These are phyloP conservation scores for Stachybotrys elegans DNA, from an alignment of 2,329 filamentous ascomycete species.

Conservation along the genomic window DNA sequence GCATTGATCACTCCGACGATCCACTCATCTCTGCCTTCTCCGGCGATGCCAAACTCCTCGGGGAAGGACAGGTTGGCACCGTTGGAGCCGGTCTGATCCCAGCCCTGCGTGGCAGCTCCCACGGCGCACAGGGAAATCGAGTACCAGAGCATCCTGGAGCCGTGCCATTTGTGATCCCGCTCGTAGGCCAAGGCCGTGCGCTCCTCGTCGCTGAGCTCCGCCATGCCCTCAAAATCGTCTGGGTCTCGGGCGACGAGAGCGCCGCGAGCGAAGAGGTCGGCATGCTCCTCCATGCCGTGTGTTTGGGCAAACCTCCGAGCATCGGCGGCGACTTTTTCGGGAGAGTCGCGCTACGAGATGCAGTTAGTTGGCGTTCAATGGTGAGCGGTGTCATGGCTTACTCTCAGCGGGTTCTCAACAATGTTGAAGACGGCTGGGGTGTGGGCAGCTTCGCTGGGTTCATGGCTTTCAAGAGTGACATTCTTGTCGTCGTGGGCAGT, in stretches of 20 bases:
- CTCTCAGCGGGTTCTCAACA: slow-evolving; percentile 26
- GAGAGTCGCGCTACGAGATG: slow-evolving; percentile 16
- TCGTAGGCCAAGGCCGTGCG: slow-evolving; percentile 32
- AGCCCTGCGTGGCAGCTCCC: slow-evolving; percentile 53
- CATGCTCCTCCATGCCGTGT: slow-evolving; percentile 42
- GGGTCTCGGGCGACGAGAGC: slow-evolving; percentile 29
- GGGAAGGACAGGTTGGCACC: slow-evolving; percentile 59
- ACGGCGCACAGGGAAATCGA: slow-evolving; percentile 50
- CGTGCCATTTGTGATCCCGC: slow-evolving; percentile 55
- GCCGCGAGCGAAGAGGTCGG: slow-evolving; percentile 33
- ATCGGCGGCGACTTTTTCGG: slow-evolving; percentile 23
- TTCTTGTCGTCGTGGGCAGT: slow-evolving; percentile 9
- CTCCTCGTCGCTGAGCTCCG: slow-evolving; percentile 24
- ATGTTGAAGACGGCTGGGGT: slow-evolving; percentile 23
- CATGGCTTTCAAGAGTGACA: not conserved
- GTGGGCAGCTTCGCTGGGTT: slow-evolving; percentile 10
- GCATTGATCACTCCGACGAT: slow-evolving; percentile 28
- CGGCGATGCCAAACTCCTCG: slow-evolving; percentile 28
- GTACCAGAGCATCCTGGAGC: slow-evolving; percentile 36
- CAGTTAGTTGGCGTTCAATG: not conserved
- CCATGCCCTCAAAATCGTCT: slow-evolving; percentile 17
- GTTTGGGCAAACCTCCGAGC: slow-evolving; percentile 46
- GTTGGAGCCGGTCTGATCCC: slow-evolving; percentile 60
- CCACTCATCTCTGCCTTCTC: slow-evolving; percentile 38
- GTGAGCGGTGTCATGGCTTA: slow-evolving; percentile 7